phyloP scores from a whole-genome alignment of 495 filamentous ascomycete genomes.

The Lentithecium fluviatile region DNA sequence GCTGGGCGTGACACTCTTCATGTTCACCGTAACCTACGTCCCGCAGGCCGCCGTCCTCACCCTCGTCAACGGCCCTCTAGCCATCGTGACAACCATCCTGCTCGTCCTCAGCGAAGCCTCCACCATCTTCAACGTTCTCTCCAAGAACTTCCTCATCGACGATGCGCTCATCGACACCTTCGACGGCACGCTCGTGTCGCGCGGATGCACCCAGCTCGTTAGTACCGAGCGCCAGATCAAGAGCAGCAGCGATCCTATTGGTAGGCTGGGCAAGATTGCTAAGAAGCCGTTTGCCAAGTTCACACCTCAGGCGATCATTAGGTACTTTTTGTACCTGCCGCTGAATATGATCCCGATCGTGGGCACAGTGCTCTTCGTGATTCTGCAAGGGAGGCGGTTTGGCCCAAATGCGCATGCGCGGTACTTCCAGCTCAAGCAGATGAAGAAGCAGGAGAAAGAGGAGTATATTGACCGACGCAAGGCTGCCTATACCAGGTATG shows the following conservation, averaged over 20 bases:
- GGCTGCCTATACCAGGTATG: conserved; percentile 75
- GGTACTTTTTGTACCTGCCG: conserved; percentile 76
- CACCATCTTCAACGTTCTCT: conserved; percentile 70
- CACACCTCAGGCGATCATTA: conserved; percentile 61
- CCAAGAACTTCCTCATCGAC: conserved; percentile 72
- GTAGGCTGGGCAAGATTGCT: conserved; percentile 69
- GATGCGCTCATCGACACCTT: conserved; percentile 87
- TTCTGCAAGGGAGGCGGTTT: conserved; percentile 64
- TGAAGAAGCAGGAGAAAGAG: conserved; percentile 59
- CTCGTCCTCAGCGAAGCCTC: conserved; percentile 81
- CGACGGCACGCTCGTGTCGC: conserved; percentile 59
- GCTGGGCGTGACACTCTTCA: conserved; percentile 46
- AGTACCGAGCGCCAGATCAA: conserved; percentile 71
- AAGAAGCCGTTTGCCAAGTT: conserved; percentile 69
- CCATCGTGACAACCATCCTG: conserved; percentile 71
- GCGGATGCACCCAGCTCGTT: conserved; percentile 54
- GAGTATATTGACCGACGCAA: conserved; percentile 63
- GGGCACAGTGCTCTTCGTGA: conserved; percentile 75
- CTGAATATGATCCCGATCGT: conserved; percentile 90
- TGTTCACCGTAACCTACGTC: conserved; percentile 90
- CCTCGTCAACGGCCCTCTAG: conserved; percentile 82
- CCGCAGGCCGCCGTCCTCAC: conserved; percentile 80
- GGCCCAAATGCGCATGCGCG: conserved; percentile 56
- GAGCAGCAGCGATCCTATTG: conserved; percentile 57
- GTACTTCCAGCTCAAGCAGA: conserved; percentile 90